These are phyloP conservation scores for Celoporthe dispersa DNA, from an alignment of 2,329 filamentous ascomycete genomes.

Conservation along the genomic window DNA sequence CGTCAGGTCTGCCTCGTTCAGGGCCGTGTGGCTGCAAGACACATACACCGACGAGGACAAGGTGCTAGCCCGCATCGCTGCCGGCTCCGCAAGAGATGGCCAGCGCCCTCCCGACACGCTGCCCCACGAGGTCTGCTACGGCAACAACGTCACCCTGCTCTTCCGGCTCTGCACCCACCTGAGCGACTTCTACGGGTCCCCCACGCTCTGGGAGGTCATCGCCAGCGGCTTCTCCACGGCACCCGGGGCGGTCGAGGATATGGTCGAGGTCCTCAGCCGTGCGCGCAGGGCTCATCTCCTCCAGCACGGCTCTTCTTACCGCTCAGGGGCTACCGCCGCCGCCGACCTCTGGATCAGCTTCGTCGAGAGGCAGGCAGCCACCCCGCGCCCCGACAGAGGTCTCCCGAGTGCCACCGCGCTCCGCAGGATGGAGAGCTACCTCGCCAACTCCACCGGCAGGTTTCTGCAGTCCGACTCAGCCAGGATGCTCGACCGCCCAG, in stretches of 20 bases:
- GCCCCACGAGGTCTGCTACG: conserved; percentile 17
- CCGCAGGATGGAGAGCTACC: not conserved
- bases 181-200: not conserved
- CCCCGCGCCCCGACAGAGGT: too few relatives aligned
- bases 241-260: not conserved
- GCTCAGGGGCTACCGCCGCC: not conserved
- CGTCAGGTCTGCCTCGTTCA: not conserved
- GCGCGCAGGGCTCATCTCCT: not conserved
- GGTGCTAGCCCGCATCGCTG: not conserved
- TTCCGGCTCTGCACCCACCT: conserved; percentile 13
- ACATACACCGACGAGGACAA: conserved; percentile 9
- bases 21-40: conserved; percentile 9
- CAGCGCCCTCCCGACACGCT: not conserved
- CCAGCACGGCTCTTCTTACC: not conserved
- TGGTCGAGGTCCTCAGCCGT: not conserved
- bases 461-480: conserved; percentile 2
- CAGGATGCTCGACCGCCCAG: not conserved
- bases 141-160: conserved; percentile 26
- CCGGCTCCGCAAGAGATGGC: not conserved
- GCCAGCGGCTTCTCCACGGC: not conserved
- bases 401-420: not conserved
- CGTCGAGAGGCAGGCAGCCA: not conserved
- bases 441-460: not conserved
- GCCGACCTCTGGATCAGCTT: conserved; percentile 4
- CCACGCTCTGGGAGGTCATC: conserved; percentile 12